Conservation (phyloP, 2,329 filamentous ascomycete genomes). For the Alternaria incomplexa region DNA sequence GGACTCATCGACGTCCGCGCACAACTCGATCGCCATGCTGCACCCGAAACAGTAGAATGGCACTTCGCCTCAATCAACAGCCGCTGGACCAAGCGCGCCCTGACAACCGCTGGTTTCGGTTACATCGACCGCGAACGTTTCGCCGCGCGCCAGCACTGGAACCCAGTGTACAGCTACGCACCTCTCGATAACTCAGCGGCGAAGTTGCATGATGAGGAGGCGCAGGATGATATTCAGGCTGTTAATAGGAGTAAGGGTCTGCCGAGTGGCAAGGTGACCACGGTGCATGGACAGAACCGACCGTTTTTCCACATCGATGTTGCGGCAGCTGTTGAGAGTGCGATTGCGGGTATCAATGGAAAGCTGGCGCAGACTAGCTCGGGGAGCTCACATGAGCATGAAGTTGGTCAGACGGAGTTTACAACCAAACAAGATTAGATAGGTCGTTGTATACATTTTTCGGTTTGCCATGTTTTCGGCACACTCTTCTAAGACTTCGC, state of each 20-base stretch:
- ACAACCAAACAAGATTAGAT: conserved; percentile 21
- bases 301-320: conserved; percentile 95
- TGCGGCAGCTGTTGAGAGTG: conserved; percentile 85
- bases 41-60: conserved; percentile 87
- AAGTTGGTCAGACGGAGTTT: conserved; percentile 13
- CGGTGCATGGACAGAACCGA: conserved; percentile 84
- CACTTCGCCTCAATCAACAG: conserved; percentile 95
- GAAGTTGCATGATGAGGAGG: conserved; percentile 61
- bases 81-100: conserved; percentile 89
- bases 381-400: conserved; percentile 18
- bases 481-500: background rate
- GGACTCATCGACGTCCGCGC: conserved; percentile 93
- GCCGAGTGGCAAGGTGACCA: conserved; percentile 57
- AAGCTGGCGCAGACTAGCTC: conserved; percentile 28
- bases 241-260: conserved; percentile 18
- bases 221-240: conserved; percentile 29
- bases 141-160: conserved; percentile 69
- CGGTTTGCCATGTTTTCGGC: background rate
- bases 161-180: conserved; percentile 92
- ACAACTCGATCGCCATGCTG: conserved; percentile 84
- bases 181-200: conserved; percentile 74
- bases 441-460: background rate
- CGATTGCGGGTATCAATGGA: conserved; percentile 75
- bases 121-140: conserved; percentile 63
- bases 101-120: conserved; percentile 87